Base-by-base conservation (phyloP, 1,284 basidiomycete genomes). In the Cryptococcus sp. region DNA sequence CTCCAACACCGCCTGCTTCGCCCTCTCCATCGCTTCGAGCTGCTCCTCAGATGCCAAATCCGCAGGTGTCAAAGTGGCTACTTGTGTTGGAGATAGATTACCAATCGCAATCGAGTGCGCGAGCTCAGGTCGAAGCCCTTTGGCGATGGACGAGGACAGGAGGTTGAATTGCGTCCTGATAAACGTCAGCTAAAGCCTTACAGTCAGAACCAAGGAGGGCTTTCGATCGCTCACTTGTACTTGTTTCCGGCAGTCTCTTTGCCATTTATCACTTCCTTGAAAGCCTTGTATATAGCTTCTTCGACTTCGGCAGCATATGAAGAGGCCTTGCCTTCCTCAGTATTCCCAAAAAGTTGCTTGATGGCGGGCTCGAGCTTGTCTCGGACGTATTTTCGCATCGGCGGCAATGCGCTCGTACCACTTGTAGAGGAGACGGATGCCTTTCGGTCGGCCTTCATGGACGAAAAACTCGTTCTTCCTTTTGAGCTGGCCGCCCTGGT, bases 91-190 rank as follows among this genome's bases (percentile, higher is more conserved):
- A 1, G 57, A 13, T 5, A 76, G 20, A 0, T 45, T 49, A 0
- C 61, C 58, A 13, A 60, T 56, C 0, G 63, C 39, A 30, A 77
- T 74, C 0, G 62, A 58, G 0, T 50, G 42, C 1, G 62, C 60
- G 3, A 75, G 58, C 10, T 67, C 65, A 0, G 61, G 61, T 6
- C 72, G 70, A 1, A 71, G 67, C 11, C 57, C 49, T 50, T 66
- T 67, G 30, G 63, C 55, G 10, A 78, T 60, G 5, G 76, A 70
- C 3, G 64, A 64, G 45, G 54, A 47, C 25, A 78, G 62, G 4
- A 73, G 63, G 52, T 70, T 73, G 65, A 71, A 75, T 63, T 77
- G 76, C 1, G 67, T 64, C 48, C 75, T 76, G 56, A 10, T 5
- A 38, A 1, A 16, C 8, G 57, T 62, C 43, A 60, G 59, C 47